Evolutionary conservation across 768 basidiomycete genomes (phyloP).

Genomic region (Mycena floridula): DNA sequence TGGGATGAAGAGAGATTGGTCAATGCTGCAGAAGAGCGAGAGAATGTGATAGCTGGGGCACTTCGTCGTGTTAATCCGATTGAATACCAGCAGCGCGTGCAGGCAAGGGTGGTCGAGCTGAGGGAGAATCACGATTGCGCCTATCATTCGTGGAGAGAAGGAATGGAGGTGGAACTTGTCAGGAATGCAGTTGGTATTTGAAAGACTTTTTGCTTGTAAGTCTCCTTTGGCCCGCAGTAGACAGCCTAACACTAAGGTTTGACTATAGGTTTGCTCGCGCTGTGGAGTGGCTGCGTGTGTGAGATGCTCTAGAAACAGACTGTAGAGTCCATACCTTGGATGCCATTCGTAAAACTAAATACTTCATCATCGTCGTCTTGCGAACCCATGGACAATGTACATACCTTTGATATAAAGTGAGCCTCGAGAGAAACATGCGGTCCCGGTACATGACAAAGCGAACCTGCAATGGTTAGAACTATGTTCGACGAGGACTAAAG

Average conservation of each 20-base stretch:
- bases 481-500: too few relatives aligned
- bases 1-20: constrained; percentile 53
- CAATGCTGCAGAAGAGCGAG: constrained; percentile 37
- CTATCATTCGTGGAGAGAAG: constrained; percentile 37
- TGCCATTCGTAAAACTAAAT: too few relatives aligned
- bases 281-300: constrained; percentile 32
- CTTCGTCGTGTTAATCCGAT: constrained; percentile 19
- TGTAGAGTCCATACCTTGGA: neutral
- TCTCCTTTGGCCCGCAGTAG: constrained; percentile 4
- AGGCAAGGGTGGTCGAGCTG: constrained; percentile 28
- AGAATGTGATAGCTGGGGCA: constrained; percentile 27
- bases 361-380: too few relatives aligned
- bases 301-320: constrained; percentile 29
- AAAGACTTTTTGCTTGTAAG: constrained; percentile 45
- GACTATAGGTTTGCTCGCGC: constrained; percentile 24
- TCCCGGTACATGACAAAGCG: too few relatives aligned
- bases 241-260: neutral
- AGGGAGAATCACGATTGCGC: constrained; percentile 50
- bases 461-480: too few relatives aligned
- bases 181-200: constrained; percentile 35
- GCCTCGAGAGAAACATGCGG: too few relatives aligned
- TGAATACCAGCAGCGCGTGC: constrained; percentile 23
- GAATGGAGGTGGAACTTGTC: constrained; percentile 37
- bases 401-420: too few relatives aligned
- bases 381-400: too few relatives aligned